Percentiles rank a stretch among this genome's conserved stretches.
Evolutionary conservation across 1,139 yeast species (phyloP).

Genomic region (Nakaseomyces bracarensis): DNA sequence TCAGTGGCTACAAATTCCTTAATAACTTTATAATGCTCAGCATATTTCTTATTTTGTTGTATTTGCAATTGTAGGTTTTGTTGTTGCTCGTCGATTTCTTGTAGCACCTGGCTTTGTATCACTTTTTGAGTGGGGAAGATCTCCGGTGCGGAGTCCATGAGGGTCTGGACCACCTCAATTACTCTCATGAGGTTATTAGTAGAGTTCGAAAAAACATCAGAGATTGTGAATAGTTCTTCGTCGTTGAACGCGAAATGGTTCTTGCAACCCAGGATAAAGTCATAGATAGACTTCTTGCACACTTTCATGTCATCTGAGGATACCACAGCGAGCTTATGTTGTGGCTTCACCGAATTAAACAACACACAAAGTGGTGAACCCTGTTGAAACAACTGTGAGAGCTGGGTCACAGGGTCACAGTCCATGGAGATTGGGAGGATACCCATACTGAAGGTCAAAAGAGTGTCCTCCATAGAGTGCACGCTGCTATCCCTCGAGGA

Average conservation of each 20-base stretch:
- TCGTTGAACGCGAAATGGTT: constrained; percentile 66
- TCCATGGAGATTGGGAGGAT: constrained; percentile 62
- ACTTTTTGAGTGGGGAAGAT: constrained; percentile 29
- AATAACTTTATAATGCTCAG: constrained; percentile 48
- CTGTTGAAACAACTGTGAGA: constrained; percentile 82
- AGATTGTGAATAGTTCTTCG: constrained; percentile 79
- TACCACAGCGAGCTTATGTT: constrained; percentile 42
- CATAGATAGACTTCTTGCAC: constrained; percentile 85
- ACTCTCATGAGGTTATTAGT: constrained; percentile 72
- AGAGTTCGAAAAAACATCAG: constrained; percentile 78
- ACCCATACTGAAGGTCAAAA: constrained; percentile 63
- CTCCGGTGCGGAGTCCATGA: constrained; percentile 46
- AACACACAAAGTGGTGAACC: constrained; percentile 88
- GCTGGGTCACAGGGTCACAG: constrained; percentile 87
- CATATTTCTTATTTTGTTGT: constrained; percentile 9
- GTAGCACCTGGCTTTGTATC: constrained; percentile 16
- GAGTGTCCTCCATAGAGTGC: constrained; percentile 29
- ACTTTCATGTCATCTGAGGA: constrained; percentile 72
- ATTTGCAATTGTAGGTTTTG: constrained; percentile 5
- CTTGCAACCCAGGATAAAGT: constrained; percentile 82
- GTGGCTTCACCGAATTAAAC: constrained; percentile 49
- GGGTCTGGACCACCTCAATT: constrained; percentile 56
- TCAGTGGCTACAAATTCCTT: constrained; percentile 84
- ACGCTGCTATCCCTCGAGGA: constrained; percentile 19
- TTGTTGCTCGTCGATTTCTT: constrained; percentile 13